Evolutionary conservation across 2,329 filamentous ascomycete species (phyloP).

Genomic region (Beauveria medogensis): DNA sequence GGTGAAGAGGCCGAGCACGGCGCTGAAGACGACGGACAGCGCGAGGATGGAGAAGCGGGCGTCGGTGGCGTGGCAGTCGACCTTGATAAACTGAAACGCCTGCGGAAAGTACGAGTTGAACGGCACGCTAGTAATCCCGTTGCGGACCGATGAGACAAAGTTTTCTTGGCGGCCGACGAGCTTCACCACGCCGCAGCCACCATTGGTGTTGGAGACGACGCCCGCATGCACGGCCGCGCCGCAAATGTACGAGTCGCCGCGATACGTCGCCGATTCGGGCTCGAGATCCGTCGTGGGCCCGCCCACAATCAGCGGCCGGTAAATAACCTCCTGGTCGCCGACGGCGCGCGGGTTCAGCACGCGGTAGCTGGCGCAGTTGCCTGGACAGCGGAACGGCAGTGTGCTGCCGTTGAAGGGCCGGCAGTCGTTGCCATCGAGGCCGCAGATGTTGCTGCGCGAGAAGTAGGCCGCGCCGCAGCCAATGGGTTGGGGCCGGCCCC

Average conservation of each 20-base stretch:
- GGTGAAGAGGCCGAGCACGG: constrained; percentile 72
- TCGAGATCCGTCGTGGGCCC: constrained; percentile 42
- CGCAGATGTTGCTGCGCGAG: constrained; percentile 62
- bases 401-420: constrained; percentile 64
- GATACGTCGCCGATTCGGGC: constrained; percentile 53
- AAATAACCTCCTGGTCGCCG: constrained; percentile 58
- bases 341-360: constrained; percentile 68
- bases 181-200: constrained; percentile 75
- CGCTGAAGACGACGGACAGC: constrained; percentile 72
- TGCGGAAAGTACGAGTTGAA: constrained; percentile 90
- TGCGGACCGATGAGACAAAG: constrained; percentile 55
- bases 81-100: constrained; percentile 67
- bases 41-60: constrained; percentile 77
- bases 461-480: constrained; percentile 64
- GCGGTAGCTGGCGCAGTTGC: constrained; percentile 57
- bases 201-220: constrained; percentile 59
- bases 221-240: constrained; percentile 78
- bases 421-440: constrained; percentile 65
- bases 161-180: constrained; percentile 60
- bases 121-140: constrained; percentile 66
- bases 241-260: constrained; percentile 84
- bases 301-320: constrained; percentile 60
- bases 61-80: constrained; percentile 64
- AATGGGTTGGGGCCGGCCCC: constrained; percentile 57
- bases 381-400: constrained; percentile 68